Base-by-base conservation (phyloP, 768 basidiomycete genomes). In the Postia placenta region DNA sequence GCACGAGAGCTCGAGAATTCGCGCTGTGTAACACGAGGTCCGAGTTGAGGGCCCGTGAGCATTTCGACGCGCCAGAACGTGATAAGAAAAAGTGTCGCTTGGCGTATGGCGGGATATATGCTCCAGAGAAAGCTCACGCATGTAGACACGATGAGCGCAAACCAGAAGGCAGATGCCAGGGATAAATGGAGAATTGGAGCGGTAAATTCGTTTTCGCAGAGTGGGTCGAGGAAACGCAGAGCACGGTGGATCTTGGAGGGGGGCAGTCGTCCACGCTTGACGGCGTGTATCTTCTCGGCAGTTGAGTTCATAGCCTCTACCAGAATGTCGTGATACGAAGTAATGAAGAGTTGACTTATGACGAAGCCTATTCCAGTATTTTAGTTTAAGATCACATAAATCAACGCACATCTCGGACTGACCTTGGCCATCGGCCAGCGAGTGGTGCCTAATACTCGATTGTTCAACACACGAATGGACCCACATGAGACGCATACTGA, bases 41-140 rank as follows among this genome's bases (percentile, higher is more conserved):
- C 43, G 4, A 46, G 51, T 19, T 54, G 53, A 14, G 53, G 42
- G 14, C 42, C 54, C 23, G 55, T 52, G 49, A 60, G 52, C 59
- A 56, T 60, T 20, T 60, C 59, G 24, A 55, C 45, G 41, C 59
- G 56, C 59, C 59, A 60, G 49, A 49, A 57, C 4, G 56, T 58
- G 45, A 53, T 41, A n/a, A 54, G 25, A 43, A 56, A 44, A n/a
- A 58, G 49, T 9, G 28, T 11, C 22, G 52, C 37, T 26, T 56
- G 48, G 19, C 42, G 37, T 3, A 56, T 35, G 20, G 45, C 50
- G 7, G 57, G 56, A 24, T 56, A 58, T 5, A 53, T 50, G 42
- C 56, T 56, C 54, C 50, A 53, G 37, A 53, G 37, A 22, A 57
- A 35, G 0, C 48, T 48, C 4, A 48, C n/a, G 26, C 48, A 24